Base-by-base conservation (phyloP, 2,329 filamentous ascomycete genomes). In the Chaetomium sp. region DNA sequence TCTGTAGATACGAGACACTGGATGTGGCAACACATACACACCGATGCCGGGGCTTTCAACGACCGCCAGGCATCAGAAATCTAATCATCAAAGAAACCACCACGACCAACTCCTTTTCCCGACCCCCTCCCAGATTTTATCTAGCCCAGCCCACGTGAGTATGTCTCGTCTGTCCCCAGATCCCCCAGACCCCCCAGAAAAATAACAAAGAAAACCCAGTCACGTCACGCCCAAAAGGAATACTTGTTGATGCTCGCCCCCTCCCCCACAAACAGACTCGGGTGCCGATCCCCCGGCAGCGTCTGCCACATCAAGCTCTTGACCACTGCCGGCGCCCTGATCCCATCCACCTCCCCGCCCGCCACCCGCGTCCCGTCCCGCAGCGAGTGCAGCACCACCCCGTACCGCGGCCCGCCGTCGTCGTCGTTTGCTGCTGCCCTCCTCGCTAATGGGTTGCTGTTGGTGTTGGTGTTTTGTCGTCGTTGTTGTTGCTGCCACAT, bases 331-430 rank as follows among this genome's bases (percentile, higher is more conserved):
- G 1, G 45, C 21, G 63, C 58, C 21, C 57, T 23, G 13, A 69
- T 65, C 25, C 31, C 60, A 33, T 69, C 68, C 27, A 80, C 38
- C 1, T 63, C 73, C 0, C 70, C 65, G 19, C 38, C 12, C 70
- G 65, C 65, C 5, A 86, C 67, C 12, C 72, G 71, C 12, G 75
- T 67, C 0, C 85, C 85, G 2, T 79, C 81, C 8, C 68, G 69
- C 7, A 84, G 71, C 9, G 83, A 85, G 68, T 84, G 86, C 13
- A 87, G 68, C 1, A 70, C 77, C 0, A 87, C 38, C 16, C 16
- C 38, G 38, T 42, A 42, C 4, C 16, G 38, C 38, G 38, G 38
- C 2, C 16, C 16, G 19, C 19, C 5, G 13, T 42, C 38, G 16
- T 42, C 38, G 2, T 33, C 31, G 2, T 33, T 16, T 38, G 8